Conservation (phyloP, 495 filamentous ascomycete genomes). For the Xylaria castorea region DNA sequence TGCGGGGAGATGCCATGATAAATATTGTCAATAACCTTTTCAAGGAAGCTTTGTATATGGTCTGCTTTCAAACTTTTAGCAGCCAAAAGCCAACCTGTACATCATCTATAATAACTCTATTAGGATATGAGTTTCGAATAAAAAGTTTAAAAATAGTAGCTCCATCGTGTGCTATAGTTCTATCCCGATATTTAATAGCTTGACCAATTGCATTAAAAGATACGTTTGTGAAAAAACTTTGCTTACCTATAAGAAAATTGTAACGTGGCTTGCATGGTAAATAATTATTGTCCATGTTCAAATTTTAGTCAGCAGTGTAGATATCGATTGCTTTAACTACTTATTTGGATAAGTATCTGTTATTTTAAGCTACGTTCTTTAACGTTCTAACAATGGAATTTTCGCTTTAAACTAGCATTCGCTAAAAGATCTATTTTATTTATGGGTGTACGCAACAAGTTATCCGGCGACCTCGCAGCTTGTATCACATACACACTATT, state of each 20-base stretch:
- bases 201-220: not conserved
- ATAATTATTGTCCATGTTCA: not conserved
- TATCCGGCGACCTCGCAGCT: too few species aligned
- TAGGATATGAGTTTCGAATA: not conserved
- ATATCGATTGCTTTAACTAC: too few species aligned
- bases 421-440: too few species aligned
- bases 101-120: not conserved
- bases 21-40: not conserved
- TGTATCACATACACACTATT: too few species aligned
- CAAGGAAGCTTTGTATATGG: not conserved
- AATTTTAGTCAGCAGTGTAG: not conserved
- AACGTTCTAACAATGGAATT: too few species aligned
- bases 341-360: too few species aligned
- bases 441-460: too few species aligned
- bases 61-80: not conserved
- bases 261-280: not conserved
- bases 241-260: not conserved
- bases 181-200: not conserved
- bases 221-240: not conserved
- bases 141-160: not conserved
- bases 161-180: not conserved
- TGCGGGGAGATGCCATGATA: not conserved
- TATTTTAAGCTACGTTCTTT: too few species aligned
- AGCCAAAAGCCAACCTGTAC: not conserved
- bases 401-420: too few species aligned